Conservation (phyloP, 495 filamentous ascomycete species). For the Elasticomyces elasticus region DNA sequence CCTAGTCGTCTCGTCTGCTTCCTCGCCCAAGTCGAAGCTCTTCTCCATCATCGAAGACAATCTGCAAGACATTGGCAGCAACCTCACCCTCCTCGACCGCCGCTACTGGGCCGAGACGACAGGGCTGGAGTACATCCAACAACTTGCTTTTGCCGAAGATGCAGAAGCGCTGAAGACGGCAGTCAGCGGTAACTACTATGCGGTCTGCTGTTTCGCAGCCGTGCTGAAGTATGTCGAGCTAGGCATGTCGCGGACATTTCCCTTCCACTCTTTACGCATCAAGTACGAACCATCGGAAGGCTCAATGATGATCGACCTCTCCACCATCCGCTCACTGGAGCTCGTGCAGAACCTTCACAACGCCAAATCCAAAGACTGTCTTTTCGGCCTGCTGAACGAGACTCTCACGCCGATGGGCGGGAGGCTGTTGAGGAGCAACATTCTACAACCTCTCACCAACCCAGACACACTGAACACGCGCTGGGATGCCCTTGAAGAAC, state of each 20-base stretch:
- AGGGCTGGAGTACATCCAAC: conserved; percentile 69
- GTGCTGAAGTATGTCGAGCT: conserved; percentile 74
- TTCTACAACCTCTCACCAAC: conserved; percentile 84
- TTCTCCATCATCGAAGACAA: conserved; percentile 63
- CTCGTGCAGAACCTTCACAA: conserved; percentile 79
- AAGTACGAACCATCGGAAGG: conserved; percentile 82
- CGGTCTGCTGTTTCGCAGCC: conserved; percentile 78
- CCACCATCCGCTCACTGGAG: conserved; percentile 75
- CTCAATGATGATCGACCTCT: conserved; percentile 87
- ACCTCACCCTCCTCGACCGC: conserved; percentile 60
- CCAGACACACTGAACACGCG: conserved; percentile 49
- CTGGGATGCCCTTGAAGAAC: conserved; percentile 75
- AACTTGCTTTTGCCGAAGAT: conserved; percentile 66
- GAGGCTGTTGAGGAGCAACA: conserved; percentile 65
- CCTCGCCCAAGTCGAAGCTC: conserved; percentile 63
- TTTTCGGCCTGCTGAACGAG: conserved; percentile 77
- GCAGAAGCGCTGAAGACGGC: conserved; percentile 67
- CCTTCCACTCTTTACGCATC: conserved; percentile 69
- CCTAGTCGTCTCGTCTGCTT: conserved; percentile 60
- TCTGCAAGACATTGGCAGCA: conserved; percentile 41
- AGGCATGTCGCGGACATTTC: conserved; percentile 53
- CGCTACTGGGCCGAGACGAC: conserved; percentile 79
- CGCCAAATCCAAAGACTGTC: conserved; percentile 60
- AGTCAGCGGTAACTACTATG: conserved; percentile 78
- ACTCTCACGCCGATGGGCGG: conserved; percentile 83